Evolutionary conservation across 208 protist species (phyloP), one percentile per base, ranked within the genome.

Genomic region (Crithidia bombi): DNA sequence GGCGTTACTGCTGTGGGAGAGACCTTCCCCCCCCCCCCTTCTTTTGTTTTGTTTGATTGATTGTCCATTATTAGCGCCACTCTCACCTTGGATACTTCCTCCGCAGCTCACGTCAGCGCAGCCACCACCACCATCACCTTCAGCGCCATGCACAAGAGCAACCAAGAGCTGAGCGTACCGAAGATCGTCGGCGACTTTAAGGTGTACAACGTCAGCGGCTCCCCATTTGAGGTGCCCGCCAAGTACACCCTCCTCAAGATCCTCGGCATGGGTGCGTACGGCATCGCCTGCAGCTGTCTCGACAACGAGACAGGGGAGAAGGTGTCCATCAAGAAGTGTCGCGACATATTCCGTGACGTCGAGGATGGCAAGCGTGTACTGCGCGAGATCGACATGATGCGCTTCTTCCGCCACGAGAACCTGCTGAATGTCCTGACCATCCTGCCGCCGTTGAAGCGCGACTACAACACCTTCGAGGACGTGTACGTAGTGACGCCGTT

Each of bases 401-500:
- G 90, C 39, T 97, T 96, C 73, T 94, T 98, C 54, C 85, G 88
- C 50, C 96, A 98, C 55, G 86, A 95, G 41, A 98, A 98, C 73
- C 69, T 98, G 33, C 81, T 98, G 30, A 91, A 90, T 63, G 81
- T 99, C 17, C 84, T 96, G 55, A 92, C 98, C 72, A 98, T 99
- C 43, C 85, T 99, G 30, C 90, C 90, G 0, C 90, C 90, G 54
- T 68, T 95, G 66, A 86, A 90, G 73, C 64, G 67, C 36, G 77
- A 76, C 62, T 97, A 98, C 82, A 91, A 79, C 23, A 84, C 97
- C 33, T 97, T 96, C 69, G 98, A 98, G 62, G 90, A 95, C 65
- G 88, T 99, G 19, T 98, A 98, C 54, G 86, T 99, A 30, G 98
- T 99, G 32, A 99, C 98, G 36, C 97, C 98, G 62, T 98, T 97